A percentile compares a stretch with the other conserved stretches of the same genome.
Evolutionary conservation across 345 rosid species (phyloP).

Genomic region (Anastatica hierochuntica): DNA sequence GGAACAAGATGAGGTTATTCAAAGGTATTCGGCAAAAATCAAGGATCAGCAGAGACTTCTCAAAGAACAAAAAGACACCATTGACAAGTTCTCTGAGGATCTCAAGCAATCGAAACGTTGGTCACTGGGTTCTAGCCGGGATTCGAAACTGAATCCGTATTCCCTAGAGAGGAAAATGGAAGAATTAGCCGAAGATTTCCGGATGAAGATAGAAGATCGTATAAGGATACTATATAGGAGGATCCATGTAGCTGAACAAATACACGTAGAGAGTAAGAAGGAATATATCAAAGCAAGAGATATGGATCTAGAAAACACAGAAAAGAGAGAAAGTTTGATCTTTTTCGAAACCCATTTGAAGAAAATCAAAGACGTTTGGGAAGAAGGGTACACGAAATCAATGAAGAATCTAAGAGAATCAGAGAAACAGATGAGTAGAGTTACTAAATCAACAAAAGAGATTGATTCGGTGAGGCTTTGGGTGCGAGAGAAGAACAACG

Average conservation of each 20-base stretch:
- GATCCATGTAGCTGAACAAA: constrained; percentile 60
- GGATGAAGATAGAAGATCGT: constrained; percentile 52
- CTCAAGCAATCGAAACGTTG: constrained; percentile 21
- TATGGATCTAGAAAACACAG: constrained; percentile 24
- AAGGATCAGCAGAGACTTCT: constrained; percentile 32
- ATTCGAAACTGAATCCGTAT: constrained; percentile 22
- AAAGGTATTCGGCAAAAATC: constrained; percentile 24
- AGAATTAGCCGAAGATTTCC: constrained; percentile 49
- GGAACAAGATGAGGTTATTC: constrained; percentile 24
- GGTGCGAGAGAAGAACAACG: constrained; percentile 28
- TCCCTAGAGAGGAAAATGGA: constrained; percentile 52
- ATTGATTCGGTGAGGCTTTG: constrained; percentile 34
- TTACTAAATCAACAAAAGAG: constrained; percentile 33
- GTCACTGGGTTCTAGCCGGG: constrained; percentile 32
- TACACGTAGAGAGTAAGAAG: constrained; percentile 52
- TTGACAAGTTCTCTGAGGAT: constrained; percentile 33
- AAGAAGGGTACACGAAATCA: constrained; percentile 26
- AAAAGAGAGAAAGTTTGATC: background rate
- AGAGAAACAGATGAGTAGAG: constrained; percentile 24
- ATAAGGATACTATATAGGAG: constrained; percentile 51
- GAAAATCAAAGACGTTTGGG: constrained; percentile 25
- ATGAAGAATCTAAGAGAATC: constrained; percentile 29
- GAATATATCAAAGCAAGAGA: constrained; percentile 28
- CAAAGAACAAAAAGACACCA: constrained; percentile 31
- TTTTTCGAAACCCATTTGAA: constrained; percentile 17